Evolutionary conservation across 140 eudicot species (phyloP).

Genomic region (Anethum foeniculum): DNA sequence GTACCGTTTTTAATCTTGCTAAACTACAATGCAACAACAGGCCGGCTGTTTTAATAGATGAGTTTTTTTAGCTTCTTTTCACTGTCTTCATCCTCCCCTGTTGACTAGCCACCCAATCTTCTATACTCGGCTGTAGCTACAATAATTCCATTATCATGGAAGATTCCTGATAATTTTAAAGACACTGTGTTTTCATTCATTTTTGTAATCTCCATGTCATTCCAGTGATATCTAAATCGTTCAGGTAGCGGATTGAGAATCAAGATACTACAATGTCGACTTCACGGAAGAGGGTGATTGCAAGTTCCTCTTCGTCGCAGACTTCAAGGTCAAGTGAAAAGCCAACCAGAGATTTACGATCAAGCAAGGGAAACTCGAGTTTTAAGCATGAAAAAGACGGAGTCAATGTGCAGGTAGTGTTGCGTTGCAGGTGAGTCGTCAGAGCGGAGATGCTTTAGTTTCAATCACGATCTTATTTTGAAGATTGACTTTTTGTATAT

Average conservation of each 20-base stretch:
- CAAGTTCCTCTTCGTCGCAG: conserved; percentile 31
- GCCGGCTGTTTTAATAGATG: conserved; percentile 12
- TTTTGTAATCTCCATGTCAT: background rate
- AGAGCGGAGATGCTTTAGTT: background rate
- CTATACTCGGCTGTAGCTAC: background rate
- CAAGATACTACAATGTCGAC: conserved; percentile 3
- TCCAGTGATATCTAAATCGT: background rate
- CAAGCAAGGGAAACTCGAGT: conserved; percentile 20
- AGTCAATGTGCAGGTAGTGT: conserved; percentile 52
- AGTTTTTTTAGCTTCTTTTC: conserved; percentile 2
- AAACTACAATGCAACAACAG: background rate
- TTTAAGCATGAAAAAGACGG: conserved; percentile 43
- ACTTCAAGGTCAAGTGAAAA: conserved; percentile 34
- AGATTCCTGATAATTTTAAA: background rate
- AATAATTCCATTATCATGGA: background rate
- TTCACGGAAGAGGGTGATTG: conserved; percentile 27
- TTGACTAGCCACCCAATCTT: conserved; percentile 2
- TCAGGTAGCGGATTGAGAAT: background rate
- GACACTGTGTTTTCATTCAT: background rate
- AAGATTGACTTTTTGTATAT: background rate
- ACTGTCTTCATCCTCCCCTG: background rate
- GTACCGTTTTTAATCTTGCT: conserved; percentile 1
- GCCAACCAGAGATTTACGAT: background rate
- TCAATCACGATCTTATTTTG: background rate
- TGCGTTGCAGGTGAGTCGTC: conserved; percentile 44